Conservation (phyloP, 257 asterid genomes). For the Gentiana macrophylla region DNA sequence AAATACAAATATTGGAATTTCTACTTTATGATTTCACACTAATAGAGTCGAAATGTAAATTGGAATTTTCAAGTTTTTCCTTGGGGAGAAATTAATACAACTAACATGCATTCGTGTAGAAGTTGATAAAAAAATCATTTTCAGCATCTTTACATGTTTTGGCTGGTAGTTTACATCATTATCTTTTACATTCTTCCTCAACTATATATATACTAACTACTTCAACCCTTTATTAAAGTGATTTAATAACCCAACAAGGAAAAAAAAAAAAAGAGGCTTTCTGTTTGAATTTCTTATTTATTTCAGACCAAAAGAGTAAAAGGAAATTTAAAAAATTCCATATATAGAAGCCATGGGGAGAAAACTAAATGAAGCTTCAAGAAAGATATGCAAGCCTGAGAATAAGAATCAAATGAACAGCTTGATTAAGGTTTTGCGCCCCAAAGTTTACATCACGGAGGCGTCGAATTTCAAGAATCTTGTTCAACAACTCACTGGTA, state of each 20-base stretch:
- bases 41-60: slow-evolving; percentile 2
- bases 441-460: slow-evolving; percentile 38
- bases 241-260: neutral
- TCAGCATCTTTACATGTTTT: slow-evolving; percentile 24
- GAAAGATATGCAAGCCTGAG: slow-evolving; percentile 18
- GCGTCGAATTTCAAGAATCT: slow-evolving; percentile 39
- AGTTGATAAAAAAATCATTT: slow-evolving; percentile 23
- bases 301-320: slow-evolving; percentile 1
- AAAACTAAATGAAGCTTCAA: slow-evolving; percentile 21
- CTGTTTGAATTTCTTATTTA: slow-evolving; percentile 4
- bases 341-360: slow-evolving; percentile 22
- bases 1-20: slow-evolving; percentile 26
- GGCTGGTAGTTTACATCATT: slow-evolving; percentile 3
- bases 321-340: neutral
- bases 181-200: slow-evolving; percentile 1
- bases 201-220: slow-evolving; percentile 9
- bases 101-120: slow-evolving; percentile 11
- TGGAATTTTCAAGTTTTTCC: neutral
- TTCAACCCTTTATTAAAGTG: slow-evolving; percentile 2
- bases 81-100: slow-evolving; percentile 17
- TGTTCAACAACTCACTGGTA: slow-evolving; percentile 43
- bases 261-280: slow-evolving; percentile 8
- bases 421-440: slow-evolving; percentile 26
- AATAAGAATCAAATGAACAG: slow-evolving; percentile 26
- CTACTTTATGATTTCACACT: slow-evolving; percentile 9